Evolutionary conservation across 1,284 basidiomycete species (phyloP).

Genomic region (Cryptococcus sp.): DNA sequence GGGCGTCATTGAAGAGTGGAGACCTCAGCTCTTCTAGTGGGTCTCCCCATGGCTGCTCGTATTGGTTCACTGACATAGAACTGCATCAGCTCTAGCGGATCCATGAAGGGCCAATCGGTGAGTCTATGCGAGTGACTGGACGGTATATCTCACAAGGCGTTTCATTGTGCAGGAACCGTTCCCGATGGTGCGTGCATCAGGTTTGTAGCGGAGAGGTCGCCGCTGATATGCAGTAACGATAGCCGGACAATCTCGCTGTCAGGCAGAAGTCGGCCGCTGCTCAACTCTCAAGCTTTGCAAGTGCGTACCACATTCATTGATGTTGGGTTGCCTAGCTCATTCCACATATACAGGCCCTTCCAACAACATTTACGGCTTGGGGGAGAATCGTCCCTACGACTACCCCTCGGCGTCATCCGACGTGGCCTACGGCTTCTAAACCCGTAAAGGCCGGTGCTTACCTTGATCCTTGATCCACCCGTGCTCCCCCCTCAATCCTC

Average conservation of each 20-base stretch:
- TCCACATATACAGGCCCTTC: slow-evolving; percentile 1
- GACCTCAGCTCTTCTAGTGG: slow-evolving; percentile 51
- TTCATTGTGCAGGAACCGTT: slow-evolving; percentile 32
- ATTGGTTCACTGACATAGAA: background rate
- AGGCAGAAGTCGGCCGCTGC: slow-evolving; percentile 15
- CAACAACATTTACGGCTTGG: slow-evolving; percentile 2
- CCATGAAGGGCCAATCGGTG: slow-evolving; percentile 39
- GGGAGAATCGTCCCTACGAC: slow-evolving; percentile 10
- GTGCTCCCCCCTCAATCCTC: background rate
- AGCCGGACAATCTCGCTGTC: slow-evolving; percentile 22
- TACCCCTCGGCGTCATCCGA: slow-evolving; percentile 7
- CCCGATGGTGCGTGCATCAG: slow-evolving; percentile 24
- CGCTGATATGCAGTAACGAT: too few relatives aligned
- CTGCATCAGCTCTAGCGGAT: slow-evolving; percentile 35
- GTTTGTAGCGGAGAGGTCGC: background rate
- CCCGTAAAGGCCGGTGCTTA: background rate
- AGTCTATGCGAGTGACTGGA: slow-evolving; percentile 8
- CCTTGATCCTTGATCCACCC: slow-evolving; percentile 9
- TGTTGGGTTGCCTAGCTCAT: background rate
- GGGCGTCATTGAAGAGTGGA: slow-evolving; percentile 47
- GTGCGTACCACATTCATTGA: slow-evolving; percentile 4
- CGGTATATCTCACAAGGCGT: background rate
- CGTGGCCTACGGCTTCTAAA: slow-evolving; percentile 4
- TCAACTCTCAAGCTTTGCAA: slow-evolving; percentile 11
- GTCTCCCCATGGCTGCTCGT: slow-evolving; percentile 1